These are phyloP conservation scores for Podila epicladia DNA, from an alignment of 192 early-diverging fungal species.

Conservation along the genomic window DNA sequence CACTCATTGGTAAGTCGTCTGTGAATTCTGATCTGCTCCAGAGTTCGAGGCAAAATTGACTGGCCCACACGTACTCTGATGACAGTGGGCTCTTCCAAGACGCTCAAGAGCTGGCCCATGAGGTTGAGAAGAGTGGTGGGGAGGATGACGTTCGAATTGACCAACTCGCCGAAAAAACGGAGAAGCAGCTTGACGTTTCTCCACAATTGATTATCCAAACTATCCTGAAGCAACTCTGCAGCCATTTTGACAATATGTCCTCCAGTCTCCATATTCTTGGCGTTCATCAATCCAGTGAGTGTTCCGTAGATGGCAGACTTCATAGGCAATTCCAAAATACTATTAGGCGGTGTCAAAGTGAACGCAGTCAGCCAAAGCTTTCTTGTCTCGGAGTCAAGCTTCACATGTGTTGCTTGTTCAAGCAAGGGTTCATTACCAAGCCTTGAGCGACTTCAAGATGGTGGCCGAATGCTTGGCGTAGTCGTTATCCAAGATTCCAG, in stretches of 20 bases:
- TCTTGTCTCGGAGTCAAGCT: too few species aligned
- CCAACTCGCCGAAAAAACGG: conserved; percentile 85
- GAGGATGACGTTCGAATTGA: conserved; percentile 79
- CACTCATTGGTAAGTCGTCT: too few species aligned
- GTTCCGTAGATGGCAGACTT: conserved; percentile 84
- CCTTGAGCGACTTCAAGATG: conserved; percentile 68
- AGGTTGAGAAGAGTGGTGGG: conserved; percentile 71
- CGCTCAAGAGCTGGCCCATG: conserved; percentile 70
- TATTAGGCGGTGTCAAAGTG: conserved; percentile 30
- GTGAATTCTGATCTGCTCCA: neutral
- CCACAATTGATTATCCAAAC: conserved; percentile 70
- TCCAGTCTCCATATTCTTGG: conserved; percentile 70
- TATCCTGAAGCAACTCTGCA: conserved; percentile 62
- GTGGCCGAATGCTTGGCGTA: conserved; percentile 71
- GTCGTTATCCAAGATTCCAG: conserved; percentile 76
- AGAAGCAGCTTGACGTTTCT: conserved; percentile 78
- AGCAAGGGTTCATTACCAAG: conserved; percentile 52
- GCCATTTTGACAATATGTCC: conserved; percentile 69
- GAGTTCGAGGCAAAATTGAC: neutral
- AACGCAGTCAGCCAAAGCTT: conserved; percentile 17
- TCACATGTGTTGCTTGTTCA: too few species aligned
- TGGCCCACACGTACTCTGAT: conserved; percentile 19
- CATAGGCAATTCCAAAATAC: conserved; percentile 77
- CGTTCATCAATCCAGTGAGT: conserved; percentile 86
- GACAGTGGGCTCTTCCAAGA: conserved; percentile 63